Evolutionary conservation across 2,329 filamentous ascomycete species (phyloP), one percentile per base, ranked within the genome.

Genomic region (Septoria petroselini): DNA sequence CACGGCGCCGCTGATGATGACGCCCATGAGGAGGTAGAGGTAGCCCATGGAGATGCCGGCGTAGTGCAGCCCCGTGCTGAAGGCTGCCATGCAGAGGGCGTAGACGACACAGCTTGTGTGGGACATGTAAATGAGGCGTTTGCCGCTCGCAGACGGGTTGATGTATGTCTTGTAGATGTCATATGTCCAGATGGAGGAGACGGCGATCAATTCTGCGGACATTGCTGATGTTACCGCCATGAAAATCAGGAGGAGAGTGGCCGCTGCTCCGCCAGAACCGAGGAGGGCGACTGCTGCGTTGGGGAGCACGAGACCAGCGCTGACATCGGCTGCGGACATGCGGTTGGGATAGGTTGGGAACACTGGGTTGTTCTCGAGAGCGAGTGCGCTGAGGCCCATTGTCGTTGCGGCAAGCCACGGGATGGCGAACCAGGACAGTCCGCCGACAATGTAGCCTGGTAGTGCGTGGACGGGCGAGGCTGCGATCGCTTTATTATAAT

Each of bases 401-500:
- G 90, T 95, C 0, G 88, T 95, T 1, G 90, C 89, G 2, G 83
- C 86, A 7, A 95, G 76, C 86, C 88, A 95, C 0, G 91, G 91
- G 44, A 96, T 94, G 1, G 90, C 90, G 60, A 95, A 95, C 90
- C 90, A 95, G 41, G 81, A 84, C 1, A 95, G 77, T 17, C 91
- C 90, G 4, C 90, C 90, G 54, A 91, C 79, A 47, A 95, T 84
- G 64, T 95, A 95, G 14, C 90, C 90, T 0, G 90, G 90, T 2
- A 96, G 80, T 0, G 90, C 91, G 33, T 91, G 61, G 0, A 91
- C 85, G 1, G 89, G 89, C 17, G 83, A 85, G 0, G 91, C 89
- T 5, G 91, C 88, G 62, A 95, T 95, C 12, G 89, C 90, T 70
- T 95, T 95, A 76, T 95, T 93, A 72, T 90, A 95, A 73, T 94